Evolutionary conservation across 2,329 filamentous ascomycete genomes (phyloP).

Genomic region (Talaromyces funiculosus): DNA sequence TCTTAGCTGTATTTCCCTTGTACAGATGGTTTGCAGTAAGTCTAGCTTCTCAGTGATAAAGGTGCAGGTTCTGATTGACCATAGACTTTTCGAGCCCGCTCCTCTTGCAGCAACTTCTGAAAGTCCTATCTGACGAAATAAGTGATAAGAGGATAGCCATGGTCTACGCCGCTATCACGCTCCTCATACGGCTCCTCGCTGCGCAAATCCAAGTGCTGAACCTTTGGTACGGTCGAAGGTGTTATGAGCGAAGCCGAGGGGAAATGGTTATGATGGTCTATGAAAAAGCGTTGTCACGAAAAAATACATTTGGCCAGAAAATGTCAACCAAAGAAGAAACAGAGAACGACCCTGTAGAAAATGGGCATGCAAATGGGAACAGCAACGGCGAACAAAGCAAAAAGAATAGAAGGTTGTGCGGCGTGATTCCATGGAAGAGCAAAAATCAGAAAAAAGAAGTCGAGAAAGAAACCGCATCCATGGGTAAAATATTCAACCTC

Average conservation of each 20-base stretch:
- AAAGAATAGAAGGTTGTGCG: conserved; percentile 10
- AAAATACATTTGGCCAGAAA: conserved; percentile 45
- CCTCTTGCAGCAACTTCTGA: conserved; percentile 65
- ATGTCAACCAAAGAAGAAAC: conserved; percentile 25
- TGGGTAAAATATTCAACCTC: conserved; percentile 85
- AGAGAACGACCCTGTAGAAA: conserved; percentile 14
- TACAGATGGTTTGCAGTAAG: conserved; percentile 55
- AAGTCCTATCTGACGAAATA: conserved; percentile 55
- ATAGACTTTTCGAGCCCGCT: conserved; percentile 57
- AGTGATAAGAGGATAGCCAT: conserved; percentile 53
- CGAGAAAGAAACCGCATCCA: conserved; percentile 61
- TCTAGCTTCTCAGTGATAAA: neutral
- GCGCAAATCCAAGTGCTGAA: conserved; percentile 63
- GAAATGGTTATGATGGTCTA: conserved; percentile 83
- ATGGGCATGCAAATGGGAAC: conserved; percentile 17
- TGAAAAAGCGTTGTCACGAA: conserved; percentile 67
- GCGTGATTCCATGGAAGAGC: conserved; percentile 12
- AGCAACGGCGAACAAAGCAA: conserved; percentile 16
- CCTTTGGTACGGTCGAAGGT: conserved; percentile 76
- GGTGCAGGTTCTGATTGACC: conserved; percentile 18
- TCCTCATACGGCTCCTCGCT: conserved; percentile 56
- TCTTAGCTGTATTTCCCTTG: conserved; percentile 57
- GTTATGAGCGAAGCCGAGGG: conserved; percentile 76
- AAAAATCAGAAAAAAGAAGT: conserved; percentile 24
- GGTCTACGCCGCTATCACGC: conserved; percentile 59